phyloP scores from a whole-genome alignment of 2,329 filamentous ascomycete species.

The Trichoderma harzianum region DNA sequence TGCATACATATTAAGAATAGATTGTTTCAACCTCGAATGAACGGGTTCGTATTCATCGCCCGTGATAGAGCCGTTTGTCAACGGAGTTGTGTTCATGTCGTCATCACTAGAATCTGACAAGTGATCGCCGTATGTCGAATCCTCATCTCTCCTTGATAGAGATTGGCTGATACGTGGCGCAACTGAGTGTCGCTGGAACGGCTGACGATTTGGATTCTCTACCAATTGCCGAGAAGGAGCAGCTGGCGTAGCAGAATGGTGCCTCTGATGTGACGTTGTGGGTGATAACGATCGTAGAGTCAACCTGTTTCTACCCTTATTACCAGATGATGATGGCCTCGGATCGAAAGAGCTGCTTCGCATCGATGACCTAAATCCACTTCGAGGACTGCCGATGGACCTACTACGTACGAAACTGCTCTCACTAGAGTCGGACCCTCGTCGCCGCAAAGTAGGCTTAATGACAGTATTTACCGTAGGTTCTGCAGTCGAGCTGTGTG shows the following conservation, averaged over 20 bases:
- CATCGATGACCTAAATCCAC: slow-evolving; percentile 72
- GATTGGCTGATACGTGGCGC: slow-evolving; percentile 35
- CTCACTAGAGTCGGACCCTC: slow-evolving; percentile 64
- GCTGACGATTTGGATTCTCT: slow-evolving; percentile 41
- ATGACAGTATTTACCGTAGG: slow-evolving; percentile 15
- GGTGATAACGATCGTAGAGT: slow-evolving; percentile 71
- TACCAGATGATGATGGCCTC: slow-evolving; percentile 29
- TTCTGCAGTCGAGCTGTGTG: slow-evolving; percentile 24
- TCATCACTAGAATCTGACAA: slow-evolving; percentile 68
- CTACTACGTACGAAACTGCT: slow-evolving; percentile 77
- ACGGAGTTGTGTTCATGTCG: slow-evolving; percentile 28
- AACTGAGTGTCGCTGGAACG: slow-evolving; percentile 42
- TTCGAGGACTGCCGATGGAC: slow-evolving; percentile 44
- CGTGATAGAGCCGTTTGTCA: slow-evolving; percentile 14
- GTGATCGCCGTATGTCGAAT: slow-evolving; percentile 57
- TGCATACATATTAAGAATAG: not conserved
- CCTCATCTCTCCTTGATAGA: slow-evolving; percentile 39
- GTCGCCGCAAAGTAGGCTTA: slow-evolving; percentile 45
- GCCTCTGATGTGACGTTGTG: slow-evolving; percentile 51
- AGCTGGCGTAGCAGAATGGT: slow-evolving; percentile 38
- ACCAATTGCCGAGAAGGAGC: slow-evolving; percentile 27
- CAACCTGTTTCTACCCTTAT: slow-evolving; percentile 53
- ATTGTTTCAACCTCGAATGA: slow-evolving; percentile 22
- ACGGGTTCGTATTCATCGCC: slow-evolving; percentile 24
- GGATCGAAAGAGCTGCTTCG: slow-evolving; percentile 39